Evolutionary conservation across 371 early-diverging fungal species (phyloP), one percentile per base, ranked within the genome.

Genomic region (Mortierella polycephala): DNA sequence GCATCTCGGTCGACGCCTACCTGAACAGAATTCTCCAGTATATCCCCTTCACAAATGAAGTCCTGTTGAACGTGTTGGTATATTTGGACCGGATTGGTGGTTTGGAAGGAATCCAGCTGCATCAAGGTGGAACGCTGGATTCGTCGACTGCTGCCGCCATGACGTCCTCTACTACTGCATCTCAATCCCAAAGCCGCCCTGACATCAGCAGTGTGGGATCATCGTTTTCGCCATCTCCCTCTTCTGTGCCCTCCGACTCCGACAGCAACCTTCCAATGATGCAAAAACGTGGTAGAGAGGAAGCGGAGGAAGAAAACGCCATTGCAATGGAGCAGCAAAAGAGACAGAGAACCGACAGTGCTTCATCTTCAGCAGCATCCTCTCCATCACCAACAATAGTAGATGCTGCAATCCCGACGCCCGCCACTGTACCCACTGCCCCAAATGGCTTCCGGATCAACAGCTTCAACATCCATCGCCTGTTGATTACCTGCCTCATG

Each of bases 61-160:
- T 88, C 1, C 81, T 96, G n/a, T 71, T 96, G 16, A 87, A 92
- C 11, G 73, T 94, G 5, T 83, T 96, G n/a, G 89, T 97, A 20
- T 97, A 93, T 76, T 86, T 97, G 67, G 96, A 96, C 77, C 87
- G 96, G 20, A 90, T 95, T 50, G 87, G 87, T 4, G 80, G 85
- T 37, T 75, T 83, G 18, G 79, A 82, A 10, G 76, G 73, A n/a
- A 56, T 75, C 64, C 84, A 83, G 55, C 55, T 71, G 39, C 66
- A 62, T 11, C 49, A 55, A 39, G 14, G 46, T 23, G 56, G 60
- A n/a, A 47, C 52, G 9, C 45, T 63, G 52, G 40, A 37, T 13
- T 55, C 67, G 10, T 20, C 58, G 6, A 16, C 65, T 11, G 21
- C 60, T 14, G 4, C 49, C 8, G 53, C 60, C 18, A 20, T 51